Conservation (phyloP, 2,329 filamentous ascomycete species). For the Aureobasidium musti region DNA sequence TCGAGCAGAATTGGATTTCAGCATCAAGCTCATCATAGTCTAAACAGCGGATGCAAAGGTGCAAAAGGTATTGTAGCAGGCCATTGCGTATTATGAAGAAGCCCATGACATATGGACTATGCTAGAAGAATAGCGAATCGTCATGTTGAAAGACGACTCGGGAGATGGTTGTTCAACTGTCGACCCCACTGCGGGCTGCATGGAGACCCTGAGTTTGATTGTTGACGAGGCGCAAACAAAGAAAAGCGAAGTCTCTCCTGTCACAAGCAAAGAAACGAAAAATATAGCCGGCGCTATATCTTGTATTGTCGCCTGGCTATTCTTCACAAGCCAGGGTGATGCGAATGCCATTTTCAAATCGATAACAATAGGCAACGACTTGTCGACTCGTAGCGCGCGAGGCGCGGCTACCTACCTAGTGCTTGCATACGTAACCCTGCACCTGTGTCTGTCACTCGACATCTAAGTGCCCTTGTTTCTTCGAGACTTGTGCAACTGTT, state of each 20-base stretch:
- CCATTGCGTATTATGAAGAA: neutral
- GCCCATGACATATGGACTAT: neutral
- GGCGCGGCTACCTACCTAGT: neutral
- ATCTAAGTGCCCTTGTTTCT: neutral
- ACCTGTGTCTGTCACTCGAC: neutral
- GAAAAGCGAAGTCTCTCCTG: neutral
- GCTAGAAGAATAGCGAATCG: neutral
- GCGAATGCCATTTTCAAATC: neutral
- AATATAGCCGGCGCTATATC: neutral
- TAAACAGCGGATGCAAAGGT: neutral
- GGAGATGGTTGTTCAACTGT: neutral
- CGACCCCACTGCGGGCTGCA: conserved; percentile 11
- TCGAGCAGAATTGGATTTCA: neutral
- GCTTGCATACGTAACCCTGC: conserved; percentile 21
- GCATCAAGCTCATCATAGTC: neutral
- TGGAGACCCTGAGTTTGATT: conserved; percentile 9
- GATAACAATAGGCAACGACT: neutral
- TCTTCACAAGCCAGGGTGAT: neutral
- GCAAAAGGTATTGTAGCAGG: neutral
- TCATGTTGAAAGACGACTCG: neutral
- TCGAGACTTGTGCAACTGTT: no score
- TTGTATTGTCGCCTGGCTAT: neutral
- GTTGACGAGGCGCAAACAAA: conserved; percentile 23
- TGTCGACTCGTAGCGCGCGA: neutral
- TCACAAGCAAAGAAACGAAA: neutral